A percentile compares a stretch with the other conserved stretches of the same genome.
These are phyloP conservation scores for Fusarium albosuccineum DNA, from an alignment of 2,329 filamentous ascomycete genomes.

Conservation along the genomic window DNA sequence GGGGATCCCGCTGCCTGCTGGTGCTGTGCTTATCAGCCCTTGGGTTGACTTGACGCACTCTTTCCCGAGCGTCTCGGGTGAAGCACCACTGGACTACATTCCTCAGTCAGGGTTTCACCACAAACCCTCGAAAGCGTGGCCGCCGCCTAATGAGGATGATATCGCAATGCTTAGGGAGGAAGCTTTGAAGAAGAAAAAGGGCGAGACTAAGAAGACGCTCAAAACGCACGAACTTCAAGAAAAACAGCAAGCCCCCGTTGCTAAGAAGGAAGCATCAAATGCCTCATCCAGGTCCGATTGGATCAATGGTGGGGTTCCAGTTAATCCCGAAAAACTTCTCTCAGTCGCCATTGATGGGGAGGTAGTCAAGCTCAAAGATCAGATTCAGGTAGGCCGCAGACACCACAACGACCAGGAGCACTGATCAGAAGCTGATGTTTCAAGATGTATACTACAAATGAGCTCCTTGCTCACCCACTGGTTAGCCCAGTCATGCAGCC, in stretches of 20 bases:
- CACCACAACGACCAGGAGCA: background rate
- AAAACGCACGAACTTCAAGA: slow-evolving; percentile 44
- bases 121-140: slow-evolving; percentile 91
- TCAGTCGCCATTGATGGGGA: slow-evolving; percentile 79
- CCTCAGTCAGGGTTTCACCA: slow-evolving; percentile 90
- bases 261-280: slow-evolving; percentile 37
- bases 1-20: slow-evolving; percentile 86
- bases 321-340: slow-evolving; percentile 57
- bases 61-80: slow-evolving; percentile 86
- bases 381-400: slow-evolving; percentile 79
- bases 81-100: slow-evolving; percentile 86
- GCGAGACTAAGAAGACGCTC: slow-evolving; percentile 35
- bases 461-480: slow-evolving; percentile 85
- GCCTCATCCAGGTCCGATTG: slow-evolving; percentile 40
- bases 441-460: slow-evolving; percentile 83
- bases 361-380: slow-evolving; percentile 82
- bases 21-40: slow-evolving; percentile 90
- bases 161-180: slow-evolving; percentile 66
- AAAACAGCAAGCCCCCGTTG: slow-evolving; percentile 53
- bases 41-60: slow-evolving; percentile 98
- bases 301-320: slow-evolving; percentile 46
- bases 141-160: slow-evolving; percentile 87
- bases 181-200: slow-evolving; percentile 57
- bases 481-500: slow-evolving; percentile 92
- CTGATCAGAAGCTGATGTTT: slow-evolving; percentile 39